These are phyloP conservation scores for Wickerhamomyces strasburgensis DNA, from an alignment of 805 yeast genomes.

Conservation along the genomic window DNA sequence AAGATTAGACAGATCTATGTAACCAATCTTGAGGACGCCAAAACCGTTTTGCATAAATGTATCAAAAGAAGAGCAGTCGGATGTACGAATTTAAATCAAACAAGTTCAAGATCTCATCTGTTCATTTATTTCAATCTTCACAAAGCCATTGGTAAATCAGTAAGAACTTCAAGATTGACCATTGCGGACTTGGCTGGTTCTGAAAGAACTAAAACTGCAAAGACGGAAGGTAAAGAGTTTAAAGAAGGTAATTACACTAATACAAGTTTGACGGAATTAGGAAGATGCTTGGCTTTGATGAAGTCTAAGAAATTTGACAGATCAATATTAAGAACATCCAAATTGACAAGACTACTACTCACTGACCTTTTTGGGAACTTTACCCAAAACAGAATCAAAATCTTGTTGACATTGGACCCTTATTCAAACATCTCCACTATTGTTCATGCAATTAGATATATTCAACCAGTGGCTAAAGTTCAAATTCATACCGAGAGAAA, in stretches of 20 bases:
- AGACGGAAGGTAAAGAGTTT: conserved; percentile 39
- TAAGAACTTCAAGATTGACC: conserved; percentile 35
- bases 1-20: conserved; percentile 38
- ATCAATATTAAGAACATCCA: conserved; percentile 42
- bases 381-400: conserved; percentile 20
- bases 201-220: conserved; percentile 43
- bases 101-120: conserved; percentile 50
- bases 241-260: conserved; percentile 46
- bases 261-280: conserved; percentile 44
- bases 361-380: conserved; percentile 32
- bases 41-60: conserved; percentile 34
- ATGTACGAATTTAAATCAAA: conserved; percentile 38
- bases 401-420: conserved; percentile 25
- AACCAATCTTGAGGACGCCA: conserved; percentile 33
- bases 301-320: conserved; percentile 33
- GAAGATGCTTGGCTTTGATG: conserved; percentile 42
- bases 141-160: conserved; percentile 20
- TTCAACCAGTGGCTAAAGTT: conserved; percentile 25
- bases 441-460: conserved; percentile 24
- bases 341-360: conserved; percentile 43
- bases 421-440: conserved; percentile 18
- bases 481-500: conserved; percentile 18
- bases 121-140: conserved; percentile 40
- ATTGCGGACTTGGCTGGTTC: conserved; percentile 51
- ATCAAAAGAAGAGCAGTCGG: conserved; percentile 36